phyloP scores from a whole-genome alignment of 805 yeast genomes.

The Cyberlindnera meyerae region DNA sequence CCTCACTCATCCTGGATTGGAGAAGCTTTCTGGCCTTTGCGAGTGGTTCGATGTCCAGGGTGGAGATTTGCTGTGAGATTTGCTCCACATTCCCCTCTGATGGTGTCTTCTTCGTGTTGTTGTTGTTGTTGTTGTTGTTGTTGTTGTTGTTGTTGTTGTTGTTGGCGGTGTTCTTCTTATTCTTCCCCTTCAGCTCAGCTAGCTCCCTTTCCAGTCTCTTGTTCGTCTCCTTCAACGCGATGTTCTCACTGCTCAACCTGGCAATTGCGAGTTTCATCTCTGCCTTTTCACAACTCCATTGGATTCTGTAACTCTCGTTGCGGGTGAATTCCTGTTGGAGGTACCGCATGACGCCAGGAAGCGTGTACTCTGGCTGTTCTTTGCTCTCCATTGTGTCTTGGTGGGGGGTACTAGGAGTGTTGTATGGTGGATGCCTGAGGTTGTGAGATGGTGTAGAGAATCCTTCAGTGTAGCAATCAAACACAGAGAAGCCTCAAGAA shows the following conservation, averaged over 20 bases:
- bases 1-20: conserved; percentile 26
- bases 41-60: conserved; percentile 14
- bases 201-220: conserved; percentile 6
- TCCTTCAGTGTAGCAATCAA: no score
- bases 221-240: conserved; percentile 26
- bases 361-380: conserved; percentile 12
- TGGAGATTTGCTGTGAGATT: background rate
- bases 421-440: no score
- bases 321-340: conserved; percentile 59
- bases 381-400: background rate
- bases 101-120: no score
- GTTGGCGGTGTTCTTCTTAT: background rate
- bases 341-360: conserved; percentile 54
- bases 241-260: conserved; percentile 49
- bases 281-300: conserved; percentile 56
- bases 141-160: no score
- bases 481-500: no score
- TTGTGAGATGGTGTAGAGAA: no score
- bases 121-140: conserved; percentile 1
- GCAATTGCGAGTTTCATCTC: conserved; percentile 53
- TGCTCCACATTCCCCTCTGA: background rate
- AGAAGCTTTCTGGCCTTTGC: conserved; percentile 25
- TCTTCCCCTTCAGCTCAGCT: background rate
- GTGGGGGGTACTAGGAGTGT: background rate
- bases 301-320: conserved; percentile 54